phyloP scores from a whole-genome alignment of 2,329 filamentous ascomycete genomes.

The Sporothrix brunneoviolacea region DNA sequence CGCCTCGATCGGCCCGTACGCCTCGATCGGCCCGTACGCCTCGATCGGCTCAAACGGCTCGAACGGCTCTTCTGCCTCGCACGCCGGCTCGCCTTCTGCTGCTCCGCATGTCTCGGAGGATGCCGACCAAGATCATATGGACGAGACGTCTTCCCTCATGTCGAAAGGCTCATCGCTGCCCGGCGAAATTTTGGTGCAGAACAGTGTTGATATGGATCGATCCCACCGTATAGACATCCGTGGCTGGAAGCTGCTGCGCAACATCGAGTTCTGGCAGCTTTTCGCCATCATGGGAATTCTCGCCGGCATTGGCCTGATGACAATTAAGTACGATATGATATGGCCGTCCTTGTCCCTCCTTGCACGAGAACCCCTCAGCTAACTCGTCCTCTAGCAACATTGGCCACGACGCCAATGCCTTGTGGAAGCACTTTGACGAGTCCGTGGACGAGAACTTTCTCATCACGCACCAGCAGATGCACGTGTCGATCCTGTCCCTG shows the following conservation, averaged over 20 bases:
- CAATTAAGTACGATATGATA: constrained; percentile 94
- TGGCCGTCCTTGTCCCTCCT: constrained; percentile 29
- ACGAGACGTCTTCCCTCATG: constrained; percentile 78
- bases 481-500: constrained; percentile 89
- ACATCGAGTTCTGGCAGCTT: constrained; percentile 81
- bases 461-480: constrained; percentile 74
- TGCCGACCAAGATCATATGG: constrained; percentile 35
- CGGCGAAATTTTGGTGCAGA: constrained; percentile 46
- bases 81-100: constrained; percentile 3
- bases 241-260: constrained; percentile 65
- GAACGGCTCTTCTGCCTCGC: constrained; percentile 4
- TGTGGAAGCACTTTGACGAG: constrained; percentile 82
- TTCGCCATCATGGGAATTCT: constrained; percentile 85
- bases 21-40: constrained; percentile 1
- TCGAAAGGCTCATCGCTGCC: constrained; percentile 49
- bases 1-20: neutral
- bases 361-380: constrained; percentile 5
- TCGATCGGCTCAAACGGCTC: constrained; percentile 1
- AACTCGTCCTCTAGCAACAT: constrained; percentile 64
- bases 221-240: constrained; percentile 86
- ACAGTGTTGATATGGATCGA: constrained; percentile 63
- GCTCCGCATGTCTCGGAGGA: constrained; percentile 14
- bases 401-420: constrained; percentile 77
- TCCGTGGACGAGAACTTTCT: constrained; percentile 68
- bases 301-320: constrained; percentile 93